Conservation (phyloP, 768 basidiomycete genomes). For the Lentinula raphanica region DNA sequence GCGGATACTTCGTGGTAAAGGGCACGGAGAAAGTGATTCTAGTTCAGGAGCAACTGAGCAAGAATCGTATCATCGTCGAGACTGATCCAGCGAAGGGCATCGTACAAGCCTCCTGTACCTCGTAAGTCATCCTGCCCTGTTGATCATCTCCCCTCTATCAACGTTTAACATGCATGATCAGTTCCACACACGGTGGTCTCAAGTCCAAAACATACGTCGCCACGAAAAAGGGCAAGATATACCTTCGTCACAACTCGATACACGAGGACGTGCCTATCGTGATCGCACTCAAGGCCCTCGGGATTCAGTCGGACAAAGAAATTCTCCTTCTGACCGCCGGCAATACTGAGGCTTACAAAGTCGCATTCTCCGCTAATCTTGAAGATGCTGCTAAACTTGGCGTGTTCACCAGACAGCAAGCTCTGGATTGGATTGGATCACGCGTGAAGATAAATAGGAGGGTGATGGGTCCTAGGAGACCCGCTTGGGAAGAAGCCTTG, state of each 20-base stretch:
- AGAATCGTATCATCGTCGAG: slow-evolving; percentile 99
- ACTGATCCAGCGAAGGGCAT: slow-evolving; percentile 84
- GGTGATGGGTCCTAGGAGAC: slow-evolving; percentile 75
- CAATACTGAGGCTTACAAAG: slow-evolving; percentile 81
- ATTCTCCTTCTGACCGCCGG: slow-evolving; percentile 93
- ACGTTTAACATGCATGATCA: slow-evolving; percentile 22
- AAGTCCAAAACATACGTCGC: slow-evolving; percentile 98
- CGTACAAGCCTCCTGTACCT: slow-evolving; percentile 94
- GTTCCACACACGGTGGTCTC: slow-evolving; percentile 75
- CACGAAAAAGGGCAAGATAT: slow-evolving; percentile 92
- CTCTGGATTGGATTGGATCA: slow-evolving; percentile 91
- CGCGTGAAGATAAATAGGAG: slow-evolving; percentile 84
- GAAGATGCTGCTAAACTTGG: slow-evolving; percentile 93
- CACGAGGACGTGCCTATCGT: slow-evolving; percentile 96
- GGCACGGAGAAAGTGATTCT: slow-evolving; percentile 99
- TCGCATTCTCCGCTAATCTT: slow-evolving; percentile 82
- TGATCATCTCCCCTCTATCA: background rate
- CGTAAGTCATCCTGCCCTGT: slow-evolving; percentile 46
- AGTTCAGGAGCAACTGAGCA: slow-evolving; percentile 97
- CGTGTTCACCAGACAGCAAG: slow-evolving; percentile 89
- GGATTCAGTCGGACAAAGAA: slow-evolving; percentile 96
- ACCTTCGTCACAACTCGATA: slow-evolving; percentile 95
- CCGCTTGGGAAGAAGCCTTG: slow-evolving; percentile 90
- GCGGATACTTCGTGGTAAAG: slow-evolving; percentile 99
- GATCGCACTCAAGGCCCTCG: slow-evolving; percentile 93